Base-by-base conservation (phyloP, 257 asterid species). In the Solanum clarkiae region DNA sequence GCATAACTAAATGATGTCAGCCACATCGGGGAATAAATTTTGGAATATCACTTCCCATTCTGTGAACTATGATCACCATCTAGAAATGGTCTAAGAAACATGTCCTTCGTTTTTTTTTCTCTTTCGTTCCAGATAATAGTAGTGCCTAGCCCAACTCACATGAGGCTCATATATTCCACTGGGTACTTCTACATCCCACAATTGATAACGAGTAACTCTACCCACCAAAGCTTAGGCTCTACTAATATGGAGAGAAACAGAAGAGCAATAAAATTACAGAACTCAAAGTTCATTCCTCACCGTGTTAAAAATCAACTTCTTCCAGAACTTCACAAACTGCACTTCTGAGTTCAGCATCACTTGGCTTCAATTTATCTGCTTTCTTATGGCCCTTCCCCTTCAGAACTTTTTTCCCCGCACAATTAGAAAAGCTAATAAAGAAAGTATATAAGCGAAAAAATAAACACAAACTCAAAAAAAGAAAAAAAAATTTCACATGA, bases 201-300 rank as follows among this genome's bases (percentile, higher is more conserved):
- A 72, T 11, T 47, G 80, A 12, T 72, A 45, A 13, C 2, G 57
- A 72, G 80, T 45, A 49, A 74, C 14, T 74, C 81, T 22, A 22
- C 42, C 59, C 81, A 74, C 42, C 42, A 74, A 74, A 47, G n/a
- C 59, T 74, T n/a, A 74, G 40, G 59, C 59, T 74, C 36, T 47
- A 16, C 59, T 74, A 47, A n/a, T 24, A 74, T 13, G 81, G 59
- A 74, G 20, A 6, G 81, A 74, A 45, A 47, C 57, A 47, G 13
- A 74, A 10, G 18, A 1, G 14, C 24, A 8, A 74, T 74, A 22
- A 47, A 44, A 45, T 24, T 72, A 49, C 17, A 45, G 57, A 72
- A 6, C 57, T 36, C 53, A 53, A 53, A 71, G 83, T 80, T 80
- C 57, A 57, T 87, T 70, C 74, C 92, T 91, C 86, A 93, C 94